Evolutionary conservation across 352 stramenopile species (phyloP).

Genomic region (Globisporangium recalcitrans): DNA sequence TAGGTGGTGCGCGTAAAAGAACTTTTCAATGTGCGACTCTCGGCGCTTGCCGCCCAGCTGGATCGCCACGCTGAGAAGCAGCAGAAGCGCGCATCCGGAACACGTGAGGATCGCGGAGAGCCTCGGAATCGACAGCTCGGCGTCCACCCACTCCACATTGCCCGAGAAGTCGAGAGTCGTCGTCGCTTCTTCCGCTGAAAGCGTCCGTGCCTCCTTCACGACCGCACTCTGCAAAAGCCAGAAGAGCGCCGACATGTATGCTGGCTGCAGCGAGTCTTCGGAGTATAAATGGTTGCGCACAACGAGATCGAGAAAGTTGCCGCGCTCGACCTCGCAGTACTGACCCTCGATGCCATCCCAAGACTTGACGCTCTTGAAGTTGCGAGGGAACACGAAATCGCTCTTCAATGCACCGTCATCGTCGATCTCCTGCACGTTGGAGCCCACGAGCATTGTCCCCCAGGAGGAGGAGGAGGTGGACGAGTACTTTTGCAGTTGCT

Average conservation of each 20-base stretch:
- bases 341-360: constrained; percentile 30
- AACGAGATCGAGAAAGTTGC: constrained; percentile 34
- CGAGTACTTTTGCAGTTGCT: constrained; percentile 26
- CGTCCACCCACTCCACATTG: constrained; percentile 26
- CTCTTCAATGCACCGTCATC: constrained; percentile 40
- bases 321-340: constrained; percentile 42
- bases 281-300: constrained; percentile 44
- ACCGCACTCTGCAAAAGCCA: constrained; percentile 48
- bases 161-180: constrained; percentile 24
- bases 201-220: constrained; percentile 20
- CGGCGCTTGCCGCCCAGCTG: constrained; percentile 36
- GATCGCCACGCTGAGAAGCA: constrained; percentile 33
- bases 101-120: constrained; percentile 36
- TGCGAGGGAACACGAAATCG: constrained; percentile 49
- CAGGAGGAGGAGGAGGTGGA: constrained; percentile 17
- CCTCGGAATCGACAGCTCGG: constrained; percentile 29
- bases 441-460: constrained; percentile 36
- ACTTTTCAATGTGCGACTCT: constrained; percentile 36
- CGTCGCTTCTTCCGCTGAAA: constrained; percentile 12
- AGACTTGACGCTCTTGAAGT: constrained; percentile 27
- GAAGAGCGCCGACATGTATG: constrained; percentile 42
- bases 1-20: constrained; percentile 44
- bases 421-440: constrained; percentile 51
- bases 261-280: constrained; percentile 39
- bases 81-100: constrained; percentile 28